These are phyloP conservation scores for Hydnomerulius pinastri DNA, from an alignment of 768 basidiomycete genomes.

Conservation along the genomic window DNA sequence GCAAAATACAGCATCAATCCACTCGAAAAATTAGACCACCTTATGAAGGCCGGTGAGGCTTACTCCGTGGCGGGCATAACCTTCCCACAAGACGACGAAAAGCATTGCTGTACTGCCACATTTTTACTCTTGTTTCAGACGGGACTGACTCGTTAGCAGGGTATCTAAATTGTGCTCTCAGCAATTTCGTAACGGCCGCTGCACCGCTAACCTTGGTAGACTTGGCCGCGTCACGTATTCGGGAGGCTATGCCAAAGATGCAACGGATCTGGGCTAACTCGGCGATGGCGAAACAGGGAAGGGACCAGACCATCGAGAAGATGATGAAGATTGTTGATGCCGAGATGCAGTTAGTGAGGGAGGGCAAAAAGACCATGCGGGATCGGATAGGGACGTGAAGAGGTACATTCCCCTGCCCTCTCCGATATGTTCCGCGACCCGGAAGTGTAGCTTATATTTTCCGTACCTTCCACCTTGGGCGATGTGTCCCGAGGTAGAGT, in stretches of 20 bases:
- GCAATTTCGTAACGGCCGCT: background rate
- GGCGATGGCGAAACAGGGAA: background rate
- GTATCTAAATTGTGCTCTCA: background rate
- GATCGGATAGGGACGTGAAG: background rate
- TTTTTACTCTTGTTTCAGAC: background rate
- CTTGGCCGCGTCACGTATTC: background rate
- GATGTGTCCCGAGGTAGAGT: too few species aligned
- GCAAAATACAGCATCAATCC: background rate
- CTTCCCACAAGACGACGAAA: constrained; percentile 22
- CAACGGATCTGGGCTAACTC: constrained; percentile 9
- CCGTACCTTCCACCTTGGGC: too few species aligned
- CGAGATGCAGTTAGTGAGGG: background rate
- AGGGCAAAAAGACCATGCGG: constrained; percentile 1
- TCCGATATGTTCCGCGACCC: too few species aligned
- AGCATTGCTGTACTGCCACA: constrained; percentile 11
- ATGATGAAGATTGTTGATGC: background rate
- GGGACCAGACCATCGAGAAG: constrained; percentile 1
- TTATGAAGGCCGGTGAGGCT: background rate
- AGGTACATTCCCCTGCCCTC: too few species aligned
- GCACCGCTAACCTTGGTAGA: background rate
- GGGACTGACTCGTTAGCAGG: constrained; percentile 1
- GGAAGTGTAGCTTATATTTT: too few species aligned
- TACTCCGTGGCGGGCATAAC: constrained; percentile 14
- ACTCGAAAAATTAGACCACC: background rate
- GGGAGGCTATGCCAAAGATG: constrained; percentile 11